These are phyloP conservation scores for Erysimum cheiri DNA, from an alignment of 441 rosid species.

Conservation along the genomic window DNA sequence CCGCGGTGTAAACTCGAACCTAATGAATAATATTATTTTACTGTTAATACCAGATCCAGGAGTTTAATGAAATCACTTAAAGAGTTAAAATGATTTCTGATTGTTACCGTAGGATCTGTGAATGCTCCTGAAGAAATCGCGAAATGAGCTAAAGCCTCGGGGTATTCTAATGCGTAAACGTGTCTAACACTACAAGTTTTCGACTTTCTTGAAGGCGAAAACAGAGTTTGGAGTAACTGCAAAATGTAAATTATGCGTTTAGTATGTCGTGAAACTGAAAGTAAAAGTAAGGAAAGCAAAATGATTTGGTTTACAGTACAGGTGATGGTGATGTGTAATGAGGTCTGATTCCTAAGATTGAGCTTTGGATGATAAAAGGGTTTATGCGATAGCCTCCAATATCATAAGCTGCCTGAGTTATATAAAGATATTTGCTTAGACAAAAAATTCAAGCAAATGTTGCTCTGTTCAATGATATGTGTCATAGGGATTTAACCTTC, in stretches of 20 bases:
- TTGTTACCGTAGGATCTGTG: conserved; percentile 71
- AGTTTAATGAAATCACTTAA: not conserved
- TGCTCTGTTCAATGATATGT: too few relatives aligned
- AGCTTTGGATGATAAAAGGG: conserved; percentile 65
- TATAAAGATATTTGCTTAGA: too few relatives aligned
- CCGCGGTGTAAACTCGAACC: conserved; percentile 78
- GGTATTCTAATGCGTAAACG: conserved; percentile 72
- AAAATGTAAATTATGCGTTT: conserved; percentile 2
- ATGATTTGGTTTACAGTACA: conserved; percentile 56
- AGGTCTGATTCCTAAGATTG: conserved; percentile 71
- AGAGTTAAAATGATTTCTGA: not conserved
- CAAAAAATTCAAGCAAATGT: too few relatives aligned
- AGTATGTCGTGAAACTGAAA: not conserved
- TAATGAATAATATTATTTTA: conserved; percentile 24
- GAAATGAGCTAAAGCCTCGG: conserved; percentile 86
- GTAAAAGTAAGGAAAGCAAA: conserved; percentile 9
- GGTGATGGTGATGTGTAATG: conserved; percentile 61
- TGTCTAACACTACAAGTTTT: conserved; percentile 58
- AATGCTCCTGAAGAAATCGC: conserved; percentile 78
- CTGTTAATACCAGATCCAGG: not conserved
- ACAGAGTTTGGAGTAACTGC: conserved; percentile 77
- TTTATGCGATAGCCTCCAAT: conserved; percentile 75
- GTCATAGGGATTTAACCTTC: too few relatives aligned
- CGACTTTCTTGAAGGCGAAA: conserved; percentile 73
- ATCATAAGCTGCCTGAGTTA: conserved; percentile 80